phyloP scores from a whole-genome alignment of 2,329 filamentous ascomycete genomes.

The Hypoxylon sp. region DNA sequence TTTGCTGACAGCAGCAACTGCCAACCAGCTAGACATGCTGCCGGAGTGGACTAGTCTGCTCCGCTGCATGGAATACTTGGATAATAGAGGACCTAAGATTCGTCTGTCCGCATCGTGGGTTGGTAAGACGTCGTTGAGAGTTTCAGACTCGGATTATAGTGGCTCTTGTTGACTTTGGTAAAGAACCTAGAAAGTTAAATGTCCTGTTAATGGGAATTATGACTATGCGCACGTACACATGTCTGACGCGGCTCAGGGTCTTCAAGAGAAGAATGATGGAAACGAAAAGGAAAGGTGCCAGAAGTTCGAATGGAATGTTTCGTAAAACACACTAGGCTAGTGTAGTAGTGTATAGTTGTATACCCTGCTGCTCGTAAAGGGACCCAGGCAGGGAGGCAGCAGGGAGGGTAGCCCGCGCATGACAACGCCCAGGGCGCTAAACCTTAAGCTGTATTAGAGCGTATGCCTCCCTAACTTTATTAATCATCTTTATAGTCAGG shows the following conservation, averaged over 20 bases:
- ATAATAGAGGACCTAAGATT: conserved; percentile 19
- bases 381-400: not conserved
- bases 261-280: conserved; percentile 29
- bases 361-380: conserved; percentile 9
- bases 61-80: conserved; percentile 38
- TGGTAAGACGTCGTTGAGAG: conserved; percentile 17
- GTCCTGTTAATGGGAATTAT: conserved; percentile 7
- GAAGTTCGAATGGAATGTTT: conserved; percentile 39
- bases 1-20: conserved; percentile 39
- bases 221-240: conserved; percentile 8
- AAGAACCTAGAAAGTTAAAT: not conserved
- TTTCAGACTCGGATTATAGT: conserved; percentile 23
- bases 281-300: conserved; percentile 35
- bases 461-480: not conserved
- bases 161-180: conserved; percentile 15
- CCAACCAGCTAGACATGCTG: conserved; percentile 37
- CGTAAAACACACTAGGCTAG: conserved; percentile 27
- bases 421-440: conserved; percentile 36
- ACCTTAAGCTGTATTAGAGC: conserved; percentile 11
- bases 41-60: conserved; percentile 37
- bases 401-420: conserved; percentile 38
- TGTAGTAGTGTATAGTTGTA: not conserved
- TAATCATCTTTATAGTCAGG: conserved; percentile 3
- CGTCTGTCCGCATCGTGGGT: conserved; percentile 24
- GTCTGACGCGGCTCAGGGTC: conserved; percentile 16